Evolutionary conservation across 179 eudicot genomes (phyloP).

Genomic region (Camellia oleifera): DNA sequence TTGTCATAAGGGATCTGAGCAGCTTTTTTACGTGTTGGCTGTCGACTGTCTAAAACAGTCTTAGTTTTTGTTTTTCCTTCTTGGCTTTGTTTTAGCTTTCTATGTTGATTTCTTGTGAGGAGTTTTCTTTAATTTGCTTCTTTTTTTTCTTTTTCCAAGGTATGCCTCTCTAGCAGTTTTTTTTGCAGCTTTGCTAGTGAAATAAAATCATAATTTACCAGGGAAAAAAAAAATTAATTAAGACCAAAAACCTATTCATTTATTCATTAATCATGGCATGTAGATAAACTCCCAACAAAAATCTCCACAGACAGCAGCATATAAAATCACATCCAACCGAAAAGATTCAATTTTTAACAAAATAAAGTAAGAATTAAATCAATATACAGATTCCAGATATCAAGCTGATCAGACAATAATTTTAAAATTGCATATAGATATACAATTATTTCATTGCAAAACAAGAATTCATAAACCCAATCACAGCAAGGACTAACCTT

Average conservation of each 20-base stretch:
- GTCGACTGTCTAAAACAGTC: too few species aligned
- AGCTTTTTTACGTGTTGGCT: too few species aligned
- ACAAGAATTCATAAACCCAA: not conserved
- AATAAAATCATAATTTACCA: too few species aligned
- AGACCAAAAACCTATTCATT: not conserved
- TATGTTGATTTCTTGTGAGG: too few species aligned
- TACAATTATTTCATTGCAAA: not conserved
- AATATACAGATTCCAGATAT: not conserved
- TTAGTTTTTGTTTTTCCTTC: too few species aligned
- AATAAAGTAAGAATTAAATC: not conserved
- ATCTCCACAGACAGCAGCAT: not conserved
- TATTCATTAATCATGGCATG: not conserved
- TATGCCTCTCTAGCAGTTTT: too few species aligned
- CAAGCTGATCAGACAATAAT: not conserved
- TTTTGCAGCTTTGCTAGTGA: too few species aligned
- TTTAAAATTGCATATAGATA: not conserved
- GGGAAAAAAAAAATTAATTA: too few species aligned
- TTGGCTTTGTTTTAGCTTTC: too few species aligned
- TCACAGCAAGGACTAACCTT: conserved; percentile 36
- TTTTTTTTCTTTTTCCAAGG: too few species aligned
- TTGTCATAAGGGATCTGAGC: too few species aligned
- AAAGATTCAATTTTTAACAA: not conserved
- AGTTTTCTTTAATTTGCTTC: too few species aligned
- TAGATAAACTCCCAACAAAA: not conserved
- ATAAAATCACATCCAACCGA: not conserved